phyloP scores from a whole-genome alignment of 257 asterid genomes.

The Apocynum venetum region DNA sequence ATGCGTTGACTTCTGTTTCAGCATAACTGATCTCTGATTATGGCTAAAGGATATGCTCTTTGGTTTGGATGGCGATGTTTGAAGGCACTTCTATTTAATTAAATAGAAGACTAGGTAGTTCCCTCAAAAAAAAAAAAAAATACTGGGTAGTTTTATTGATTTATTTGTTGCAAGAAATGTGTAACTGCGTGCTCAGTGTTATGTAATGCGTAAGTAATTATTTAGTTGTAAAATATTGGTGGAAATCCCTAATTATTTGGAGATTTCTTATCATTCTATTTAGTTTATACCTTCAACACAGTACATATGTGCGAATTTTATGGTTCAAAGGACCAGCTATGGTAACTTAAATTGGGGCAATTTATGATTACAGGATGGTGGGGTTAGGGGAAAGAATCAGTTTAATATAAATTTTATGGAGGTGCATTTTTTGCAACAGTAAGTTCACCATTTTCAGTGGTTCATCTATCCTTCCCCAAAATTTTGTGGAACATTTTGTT shows the following conservation, averaged over 20 bases:
- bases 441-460: constrained; percentile 27
- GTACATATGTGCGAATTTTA: too few relatives aligned
- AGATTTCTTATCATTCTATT: not conserved
- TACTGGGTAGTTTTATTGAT: not conserved
- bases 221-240: not conserved
- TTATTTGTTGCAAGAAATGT: not conserved
- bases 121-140: too few relatives aligned
- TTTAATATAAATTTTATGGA: constrained; percentile 56
- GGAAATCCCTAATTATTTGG: not conserved
- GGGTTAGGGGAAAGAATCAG: constrained; percentile 46
- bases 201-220: not conserved
- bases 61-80: not conserved
- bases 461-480: not conserved
- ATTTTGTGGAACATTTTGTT: not conserved
- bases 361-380: constrained; percentile 43
- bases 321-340: not conserved
- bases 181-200: not conserved
- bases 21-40: constrained; percentile 3
- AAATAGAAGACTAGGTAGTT: too few relatives aligned
- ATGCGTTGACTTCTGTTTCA: constrained; percentile 14
- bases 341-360: not conserved
- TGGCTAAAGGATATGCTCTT: not conserved
- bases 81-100: not conserved
- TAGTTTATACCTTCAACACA: not conserved
- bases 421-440: constrained; percentile 66